A percentile compares a stretch with the other conserved stretches of the same genome.
phyloP scores from a whole-genome alignment of 768 basidiomycete species.

The Saitozyma sp. region DNA sequence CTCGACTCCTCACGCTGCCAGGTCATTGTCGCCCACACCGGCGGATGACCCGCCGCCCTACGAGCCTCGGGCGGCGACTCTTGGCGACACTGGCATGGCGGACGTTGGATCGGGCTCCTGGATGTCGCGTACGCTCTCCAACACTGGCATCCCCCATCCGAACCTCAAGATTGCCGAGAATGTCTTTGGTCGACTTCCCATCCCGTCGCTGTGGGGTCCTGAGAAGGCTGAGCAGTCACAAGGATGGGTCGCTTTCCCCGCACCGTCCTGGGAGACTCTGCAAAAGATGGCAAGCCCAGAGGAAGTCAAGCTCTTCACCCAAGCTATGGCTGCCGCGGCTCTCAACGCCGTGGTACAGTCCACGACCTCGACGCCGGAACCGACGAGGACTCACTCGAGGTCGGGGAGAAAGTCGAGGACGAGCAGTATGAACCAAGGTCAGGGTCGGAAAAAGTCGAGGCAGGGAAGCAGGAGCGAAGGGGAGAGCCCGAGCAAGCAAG shows the following conservation, averaged over 20 bases:
- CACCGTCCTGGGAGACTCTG: conserved; percentile 45
- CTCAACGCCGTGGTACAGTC: conserved; percentile 38
- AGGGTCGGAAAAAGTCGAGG: background rate
- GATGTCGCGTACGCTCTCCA: conserved; percentile 40
- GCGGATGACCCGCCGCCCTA: conserved; percentile 46
- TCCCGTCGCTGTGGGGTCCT: background rate
- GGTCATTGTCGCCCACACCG: background rate
- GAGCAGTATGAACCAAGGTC: background rate
- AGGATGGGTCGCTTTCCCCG: conserved; percentile 38
- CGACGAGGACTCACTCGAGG: background rate
- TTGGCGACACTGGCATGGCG: background rate
- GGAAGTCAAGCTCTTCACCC: conserved; percentile 39
- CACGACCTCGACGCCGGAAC: background rate
- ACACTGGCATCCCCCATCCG: conserved; percentile 20
- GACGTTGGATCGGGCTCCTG: conserved; percentile 16
- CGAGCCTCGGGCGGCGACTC: conserved; percentile 14
- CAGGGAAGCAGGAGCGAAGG: conserved; percentile 4
- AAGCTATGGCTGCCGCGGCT: conserved; percentile 33
- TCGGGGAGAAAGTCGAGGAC: conserved; percentile 12
- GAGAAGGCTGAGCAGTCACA: conserved; percentile 4
- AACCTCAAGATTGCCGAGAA: conserved; percentile 33
- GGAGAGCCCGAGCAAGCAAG: conserved; percentile 14
- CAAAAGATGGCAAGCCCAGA: conserved; percentile 37
- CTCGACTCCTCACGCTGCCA: conserved; percentile 1
- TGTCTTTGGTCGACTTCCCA: conserved; percentile 34